Conservation (phyloP, 495 filamentous ascomycete genomes). For the Hyphodiscus hymeniophilus region DNA sequence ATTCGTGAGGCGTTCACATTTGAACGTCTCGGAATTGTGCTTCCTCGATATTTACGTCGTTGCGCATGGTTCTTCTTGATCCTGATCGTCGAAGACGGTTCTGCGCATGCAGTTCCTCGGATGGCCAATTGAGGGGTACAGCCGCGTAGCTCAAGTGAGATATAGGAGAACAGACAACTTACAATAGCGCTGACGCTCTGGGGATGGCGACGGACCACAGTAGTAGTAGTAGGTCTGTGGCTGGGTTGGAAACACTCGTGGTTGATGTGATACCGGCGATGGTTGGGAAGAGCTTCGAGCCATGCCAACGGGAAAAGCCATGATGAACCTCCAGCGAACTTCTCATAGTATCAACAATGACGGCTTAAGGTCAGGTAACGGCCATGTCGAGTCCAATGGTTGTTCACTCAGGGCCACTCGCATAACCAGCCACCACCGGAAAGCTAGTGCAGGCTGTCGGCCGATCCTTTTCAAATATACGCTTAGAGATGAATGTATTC, state of each 20-base stretch:
- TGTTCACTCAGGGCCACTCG: constrained; percentile 12
- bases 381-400: constrained; percentile 20
- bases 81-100: no score
- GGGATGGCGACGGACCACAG: not conserved
- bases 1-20: no score
- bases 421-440: constrained; percentile 16
- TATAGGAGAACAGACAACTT: not conserved
- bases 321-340: constrained; percentile 18
- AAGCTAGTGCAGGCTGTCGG: not conserved
- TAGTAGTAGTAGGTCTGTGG: not conserved
- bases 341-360: constrained; percentile 15
- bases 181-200: not conserved
- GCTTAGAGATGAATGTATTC: no score
- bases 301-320: constrained; percentile 2
- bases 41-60: no score
- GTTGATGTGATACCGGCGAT: not conserved
- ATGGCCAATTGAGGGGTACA: no score
- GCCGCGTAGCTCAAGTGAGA: not conserved
- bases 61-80: no score
- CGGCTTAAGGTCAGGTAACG: constrained; percentile 14
- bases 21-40: no score
- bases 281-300: not conserved
- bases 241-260: not conserved
- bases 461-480: not conserved
- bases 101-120: no score